Evolutionary conservation across 768 basidiomycete species (phyloP).

Genomic region (Calocybe cyanea): DNA sequence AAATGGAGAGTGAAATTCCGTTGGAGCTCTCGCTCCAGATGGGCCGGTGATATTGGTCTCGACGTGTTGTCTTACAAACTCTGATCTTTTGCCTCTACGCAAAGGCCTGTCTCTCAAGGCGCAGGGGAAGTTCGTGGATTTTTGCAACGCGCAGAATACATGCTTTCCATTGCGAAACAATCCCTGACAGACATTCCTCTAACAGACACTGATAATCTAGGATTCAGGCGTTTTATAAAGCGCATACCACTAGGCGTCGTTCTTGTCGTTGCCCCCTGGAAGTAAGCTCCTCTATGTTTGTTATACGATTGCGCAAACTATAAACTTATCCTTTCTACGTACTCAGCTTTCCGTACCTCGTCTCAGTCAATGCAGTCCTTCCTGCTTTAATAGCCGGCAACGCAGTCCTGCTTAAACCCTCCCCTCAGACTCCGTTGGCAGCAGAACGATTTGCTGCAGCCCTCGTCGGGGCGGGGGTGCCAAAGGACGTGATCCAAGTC

Average conservation of each 20-base stretch:
- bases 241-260: conserved; percentile 85
- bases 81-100: background rate
- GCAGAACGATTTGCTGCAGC: conserved; percentile 78
- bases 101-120: conserved; percentile 74
- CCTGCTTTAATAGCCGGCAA: conserved; percentile 92
- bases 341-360: conserved; percentile 82
- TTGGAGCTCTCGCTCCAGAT: conserved; percentile 84
- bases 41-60: conserved; percentile 59
- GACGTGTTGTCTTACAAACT: background rate
- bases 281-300: conserved; percentile 52
- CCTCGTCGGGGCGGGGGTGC: conserved; percentile 74
- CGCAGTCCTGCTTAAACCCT: conserved; percentile 88
- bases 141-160: conserved; percentile 76
- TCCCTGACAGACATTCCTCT: conserved; percentile 73
- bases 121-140: conserved; percentile 80
- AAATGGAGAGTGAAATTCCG: conserved; percentile 55
- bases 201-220: conserved; percentile 74
- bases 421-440: conserved; percentile 90
- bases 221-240: conserved; percentile 80
- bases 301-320: background rate
- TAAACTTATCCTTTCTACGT: background rate
- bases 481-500: conserved; percentile 68
- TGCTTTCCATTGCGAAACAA: conserved; percentile 78
- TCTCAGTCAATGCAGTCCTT: conserved; percentile 86
- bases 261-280: conserved; percentile 89